phyloP scores from a whole-genome alignment of 176 grass and related monocot species.

The Rhynchospora breviuscula region DNA sequence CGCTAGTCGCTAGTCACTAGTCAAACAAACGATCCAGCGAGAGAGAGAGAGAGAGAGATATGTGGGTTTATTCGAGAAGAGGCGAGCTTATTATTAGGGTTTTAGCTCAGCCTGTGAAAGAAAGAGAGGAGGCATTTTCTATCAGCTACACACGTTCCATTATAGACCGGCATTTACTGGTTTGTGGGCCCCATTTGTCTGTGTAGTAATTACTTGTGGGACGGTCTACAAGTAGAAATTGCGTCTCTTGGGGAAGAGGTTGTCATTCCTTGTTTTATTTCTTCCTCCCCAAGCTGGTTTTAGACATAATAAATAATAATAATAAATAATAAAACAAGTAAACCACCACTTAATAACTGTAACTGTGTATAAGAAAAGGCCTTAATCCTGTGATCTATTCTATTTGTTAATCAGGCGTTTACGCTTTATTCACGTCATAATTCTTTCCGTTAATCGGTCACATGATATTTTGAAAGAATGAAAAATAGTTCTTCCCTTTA shows the following conservation, averaged over 20 bases:
- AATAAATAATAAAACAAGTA: too few species aligned
- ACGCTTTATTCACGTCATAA: too few species aligned
- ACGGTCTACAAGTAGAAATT: not conserved
- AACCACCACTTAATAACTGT: too few species aligned
- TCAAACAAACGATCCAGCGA: not conserved
- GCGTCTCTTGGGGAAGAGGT: slow-evolving; percentile 15
- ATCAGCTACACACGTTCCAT: not conserved
- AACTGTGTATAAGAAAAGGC: too few species aligned
- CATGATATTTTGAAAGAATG: too few species aligned
- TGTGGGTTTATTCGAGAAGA: slow-evolving; percentile 1
- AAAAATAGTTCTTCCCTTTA: too few species aligned
- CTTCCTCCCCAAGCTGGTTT: not conserved
- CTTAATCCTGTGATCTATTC: too few species aligned
- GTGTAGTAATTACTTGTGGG: not conserved
- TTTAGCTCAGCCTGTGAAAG: not conserved
- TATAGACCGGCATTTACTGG: too few species aligned
- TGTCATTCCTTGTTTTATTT: not conserved
- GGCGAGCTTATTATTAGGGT: slow-evolving; percentile 12
- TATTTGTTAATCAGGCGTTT: too few species aligned
- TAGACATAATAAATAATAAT: too few species aligned
- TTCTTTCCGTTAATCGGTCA: too few species aligned
- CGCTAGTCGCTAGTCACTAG: not conserved
- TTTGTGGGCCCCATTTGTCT: not conserved
- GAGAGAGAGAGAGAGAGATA: not conserved
- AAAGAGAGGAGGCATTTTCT: not conserved